A percentile compares a stretch with the other conserved stretches of the same genome.
Conservation (phyloP, 352 stramenopile genomes). For the Globisporangium radiosum region DNA sequence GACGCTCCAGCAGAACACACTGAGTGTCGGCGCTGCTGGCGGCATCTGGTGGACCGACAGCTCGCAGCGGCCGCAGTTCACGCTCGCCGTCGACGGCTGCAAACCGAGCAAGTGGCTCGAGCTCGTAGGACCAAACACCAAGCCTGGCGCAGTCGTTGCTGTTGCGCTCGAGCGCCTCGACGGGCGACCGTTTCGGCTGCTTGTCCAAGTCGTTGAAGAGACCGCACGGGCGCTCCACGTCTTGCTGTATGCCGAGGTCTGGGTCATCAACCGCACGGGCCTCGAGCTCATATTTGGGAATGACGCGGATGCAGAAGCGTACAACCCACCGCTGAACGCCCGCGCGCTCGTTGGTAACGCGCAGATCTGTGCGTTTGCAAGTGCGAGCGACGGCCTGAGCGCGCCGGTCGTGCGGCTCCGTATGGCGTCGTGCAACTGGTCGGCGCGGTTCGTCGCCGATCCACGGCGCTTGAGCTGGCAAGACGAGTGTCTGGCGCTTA, state of each 20-base stretch:
- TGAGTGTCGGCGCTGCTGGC: conserved; percentile 50
- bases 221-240: conserved; percentile 37
- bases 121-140: conserved; percentile 35
- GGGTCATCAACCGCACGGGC: conserved; percentile 79
- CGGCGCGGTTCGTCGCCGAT: conserved; percentile 61
- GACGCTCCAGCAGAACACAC: conserved; percentile 21
- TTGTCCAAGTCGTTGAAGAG: conserved; percentile 55
- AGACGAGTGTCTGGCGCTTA: conserved; percentile 68
- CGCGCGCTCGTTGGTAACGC: conserved; percentile 67
- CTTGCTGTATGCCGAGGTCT: conserved; percentile 58
- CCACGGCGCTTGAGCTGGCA: conserved; percentile 76
- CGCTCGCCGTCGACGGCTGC: conserved; percentile 60
- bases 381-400: conserved; percentile 11
- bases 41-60: conserved; percentile 76
- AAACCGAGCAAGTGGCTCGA: conserved; percentile 62
- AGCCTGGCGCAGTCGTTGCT: conserved; percentile 46
- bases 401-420: conserved; percentile 49
- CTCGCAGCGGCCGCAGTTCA: conserved; percentile 60
- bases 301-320: conserved; percentile 50
- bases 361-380: conserved; percentile 69
- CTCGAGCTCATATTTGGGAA: conserved; percentile 71
- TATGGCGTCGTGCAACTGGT: conserved; percentile 57
- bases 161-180: conserved; percentile 57
- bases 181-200: conserved; percentile 54
- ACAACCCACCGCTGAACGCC: conserved; percentile 43